These are phyloP conservation scores for Suillus americanus DNA, from an alignment of 768 basidiomycete genomes.

Conservation along the genomic window DNA sequence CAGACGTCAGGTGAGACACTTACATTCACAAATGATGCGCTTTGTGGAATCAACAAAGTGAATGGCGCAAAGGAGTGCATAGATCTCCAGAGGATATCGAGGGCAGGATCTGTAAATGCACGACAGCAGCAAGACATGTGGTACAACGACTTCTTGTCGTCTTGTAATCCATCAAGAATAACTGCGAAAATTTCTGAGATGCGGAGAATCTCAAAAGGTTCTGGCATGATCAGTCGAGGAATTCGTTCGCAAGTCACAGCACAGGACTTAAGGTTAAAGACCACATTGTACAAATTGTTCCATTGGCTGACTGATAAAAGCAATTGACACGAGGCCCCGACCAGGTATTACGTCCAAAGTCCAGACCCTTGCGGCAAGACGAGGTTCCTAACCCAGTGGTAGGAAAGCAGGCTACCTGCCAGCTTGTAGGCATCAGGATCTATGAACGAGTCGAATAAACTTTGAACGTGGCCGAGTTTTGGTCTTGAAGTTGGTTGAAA, in stretches of 20 bases:
- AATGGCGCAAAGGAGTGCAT: constrained; percentile 6
- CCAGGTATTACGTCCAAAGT: background rate
- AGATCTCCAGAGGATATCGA: constrained; percentile 5
- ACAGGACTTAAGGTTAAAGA: background rate
- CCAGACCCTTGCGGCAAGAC: background rate
- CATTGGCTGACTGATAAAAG: background rate
- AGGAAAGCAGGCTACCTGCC: background rate
- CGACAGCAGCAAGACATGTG: constrained; percentile 3
- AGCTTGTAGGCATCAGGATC: background rate
- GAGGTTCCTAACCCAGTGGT: background rate
- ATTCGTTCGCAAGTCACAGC: too few species aligned
- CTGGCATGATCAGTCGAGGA: background rate
- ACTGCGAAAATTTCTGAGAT: constrained; percentile 1
- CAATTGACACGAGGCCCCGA: background rate
- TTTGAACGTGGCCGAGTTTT: background rate
- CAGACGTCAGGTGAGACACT: background rate
- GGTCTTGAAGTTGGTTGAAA: too few species aligned
- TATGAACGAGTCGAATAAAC: background rate
- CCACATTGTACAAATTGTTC: background rate
- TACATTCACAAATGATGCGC: constrained; percentile 1
- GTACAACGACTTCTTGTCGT: constrained; percentile 7
- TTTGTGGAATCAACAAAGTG: constrained; percentile 3
- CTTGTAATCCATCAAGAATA: constrained; percentile 3
- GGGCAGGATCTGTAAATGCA: constrained; percentile 7
- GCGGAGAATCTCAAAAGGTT: background rate